These are phyloP conservation scores for Quercus engelmannii DNA, from an alignment of 306 rosid species.

Conservation along the genomic window DNA sequence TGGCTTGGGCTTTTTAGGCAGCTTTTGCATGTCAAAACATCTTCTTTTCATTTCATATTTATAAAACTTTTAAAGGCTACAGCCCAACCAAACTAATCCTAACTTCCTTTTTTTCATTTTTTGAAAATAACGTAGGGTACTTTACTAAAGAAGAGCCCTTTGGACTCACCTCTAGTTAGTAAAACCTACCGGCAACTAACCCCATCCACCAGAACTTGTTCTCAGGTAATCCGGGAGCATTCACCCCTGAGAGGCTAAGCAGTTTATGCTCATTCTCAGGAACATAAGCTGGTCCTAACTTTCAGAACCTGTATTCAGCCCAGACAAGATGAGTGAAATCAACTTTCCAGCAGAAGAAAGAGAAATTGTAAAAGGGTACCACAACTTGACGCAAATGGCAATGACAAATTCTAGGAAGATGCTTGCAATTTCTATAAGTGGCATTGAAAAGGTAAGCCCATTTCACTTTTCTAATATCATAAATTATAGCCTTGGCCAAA, in stretches of 20 bases:
- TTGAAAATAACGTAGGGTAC: no score
- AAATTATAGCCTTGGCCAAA: background rate
- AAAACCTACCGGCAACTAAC: no score
- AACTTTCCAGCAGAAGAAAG: background rate
- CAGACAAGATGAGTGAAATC: background rate
- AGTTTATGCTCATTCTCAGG: no score
- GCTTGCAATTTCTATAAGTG: background rate
- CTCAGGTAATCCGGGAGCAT: no score
- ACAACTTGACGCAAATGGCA: background rate
- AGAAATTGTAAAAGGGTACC: background rate
- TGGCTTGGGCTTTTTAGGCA: background rate
- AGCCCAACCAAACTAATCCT: background rate
- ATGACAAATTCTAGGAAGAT: background rate
- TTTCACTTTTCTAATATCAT: background rate
- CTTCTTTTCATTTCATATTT: background rate
- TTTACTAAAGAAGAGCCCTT: no score
- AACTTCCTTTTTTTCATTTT: background rate
- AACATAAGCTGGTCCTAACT: background rate
- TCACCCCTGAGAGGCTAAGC: no score
- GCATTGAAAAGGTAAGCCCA: background rate
- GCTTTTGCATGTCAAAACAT: background rate
- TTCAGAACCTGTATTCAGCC: background rate
- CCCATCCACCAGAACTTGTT: no score
- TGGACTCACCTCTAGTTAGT: no score
- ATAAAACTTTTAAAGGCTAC: background rate